Evolutionary conservation across 108 stramenopile species (phyloP).

Genomic region (Skeletonema costatum): DNA sequence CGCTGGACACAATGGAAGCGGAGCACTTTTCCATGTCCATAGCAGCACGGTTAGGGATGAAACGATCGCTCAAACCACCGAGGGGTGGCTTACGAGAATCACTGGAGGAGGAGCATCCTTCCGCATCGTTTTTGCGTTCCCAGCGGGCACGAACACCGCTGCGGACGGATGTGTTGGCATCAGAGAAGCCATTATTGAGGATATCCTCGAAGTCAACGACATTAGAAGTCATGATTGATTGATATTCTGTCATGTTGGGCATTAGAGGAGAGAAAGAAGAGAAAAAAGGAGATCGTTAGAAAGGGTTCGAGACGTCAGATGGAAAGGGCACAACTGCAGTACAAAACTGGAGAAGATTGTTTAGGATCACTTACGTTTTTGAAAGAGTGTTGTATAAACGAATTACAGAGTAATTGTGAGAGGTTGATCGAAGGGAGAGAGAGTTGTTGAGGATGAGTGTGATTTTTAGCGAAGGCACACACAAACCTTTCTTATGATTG

Average conservation of each 20-base stretch:
- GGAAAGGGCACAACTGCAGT: no score
- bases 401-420: not conserved
- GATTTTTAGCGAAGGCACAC: not conserved
- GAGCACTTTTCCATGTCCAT: conserved; percentile 78
- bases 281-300: not conserved
- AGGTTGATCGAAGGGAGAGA: not conserved
- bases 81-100: conserved; percentile 35
- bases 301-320: no score
- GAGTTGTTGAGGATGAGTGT: not conserved
- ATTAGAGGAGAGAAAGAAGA: not conserved
- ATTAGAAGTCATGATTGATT: conserved; percentile 69
- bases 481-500: not conserved
- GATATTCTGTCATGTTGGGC: not conserved
- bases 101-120: conserved; percentile 11
- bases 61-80: conserved; percentile 39
- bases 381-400: not conserved
- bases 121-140: conserved; percentile 69
- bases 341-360: not conserved
- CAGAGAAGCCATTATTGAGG: conserved; percentile 82
- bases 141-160: conserved; percentile 80
- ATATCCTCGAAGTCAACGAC: conserved; percentile 87
- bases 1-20: conserved; percentile 58
- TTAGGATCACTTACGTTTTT: not conserved
- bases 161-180: conserved; percentile 78
- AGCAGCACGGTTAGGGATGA: conserved; percentile 73